Evolutionary conservation across 2,329 filamentous ascomycete species (phyloP), one percentile per base, ranked within the genome.

Genomic region (Fusarium secorum): DNA sequence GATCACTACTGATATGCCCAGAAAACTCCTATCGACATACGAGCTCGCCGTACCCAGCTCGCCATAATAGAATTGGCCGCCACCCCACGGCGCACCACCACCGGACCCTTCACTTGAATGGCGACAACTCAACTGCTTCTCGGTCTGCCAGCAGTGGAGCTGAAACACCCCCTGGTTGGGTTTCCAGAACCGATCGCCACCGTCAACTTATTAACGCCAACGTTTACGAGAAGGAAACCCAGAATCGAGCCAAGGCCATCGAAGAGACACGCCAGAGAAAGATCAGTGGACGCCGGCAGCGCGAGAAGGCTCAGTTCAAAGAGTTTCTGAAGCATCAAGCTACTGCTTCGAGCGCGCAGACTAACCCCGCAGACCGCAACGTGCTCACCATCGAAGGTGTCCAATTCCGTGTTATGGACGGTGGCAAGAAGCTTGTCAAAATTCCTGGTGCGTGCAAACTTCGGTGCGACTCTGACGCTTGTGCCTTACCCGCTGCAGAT

Each of bases 401-500:
- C 56, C 87, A 87, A 32, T 97, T 96, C 78, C 85, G 86, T 61
- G 89, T 97, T 39, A 85, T 88, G 22, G 89, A 91, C 71, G 90
- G 92, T 71, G 94, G 94, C 73, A 95, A 93, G 85, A 97, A 97
- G 82, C 87, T 97, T 42, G 85, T 93, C 68, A 91, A 91, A 77
- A 81, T 91, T 66, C 86, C 89, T 75, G 91, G 93, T 96, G 83
- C 58, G 78, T 74, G 30, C 38, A 46, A 48, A 36, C 14, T 48
- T 48, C 26, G 35, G 35, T 26, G 36, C 32, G 32, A 20, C 48
- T 14, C 28, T 26, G 45, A 55, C 35, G 41, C 30, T 54, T 53
- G 58, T 60, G 60, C 58, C 79, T 82, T 74, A 82, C 77, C 38
- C 44, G 66, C 60, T 53, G 69, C 77, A 90, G 86, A 85, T 80